Percentiles rank a stretch among this genome's conserved stretches.
Evolutionary conservation across 2,329 filamentous ascomycete species (phyloP).

Genomic region (Eurotiales sp.): DNA sequence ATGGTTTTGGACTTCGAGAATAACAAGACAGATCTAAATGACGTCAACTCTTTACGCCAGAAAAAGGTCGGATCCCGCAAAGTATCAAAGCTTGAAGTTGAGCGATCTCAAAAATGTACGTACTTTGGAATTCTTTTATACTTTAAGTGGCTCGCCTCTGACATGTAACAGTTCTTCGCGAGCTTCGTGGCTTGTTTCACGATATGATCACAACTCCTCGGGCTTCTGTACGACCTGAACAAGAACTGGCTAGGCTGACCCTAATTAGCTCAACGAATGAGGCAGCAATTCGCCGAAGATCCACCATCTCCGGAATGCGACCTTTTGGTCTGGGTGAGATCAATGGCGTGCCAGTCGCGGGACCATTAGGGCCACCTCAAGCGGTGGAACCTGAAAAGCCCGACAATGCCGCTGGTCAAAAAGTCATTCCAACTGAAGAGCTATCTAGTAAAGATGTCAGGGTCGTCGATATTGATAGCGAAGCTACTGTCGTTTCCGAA

Average conservation of each 20-base stretch:
- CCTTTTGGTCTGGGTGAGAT: slow-evolving; percentile 40
- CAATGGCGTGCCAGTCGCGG: slow-evolving; percentile 42
- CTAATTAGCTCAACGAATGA: slow-evolving; percentile 60
- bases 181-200: slow-evolving; percentile 67
- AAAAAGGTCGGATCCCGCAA: slow-evolving; percentile 74
- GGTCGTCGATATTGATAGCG: slow-evolving; percentile 28
- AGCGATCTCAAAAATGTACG: slow-evolving; percentile 70
- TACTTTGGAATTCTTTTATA: slow-evolving; percentile 24
- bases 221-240: slow-evolving; percentile 65
- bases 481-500: slow-evolving; percentile 36
- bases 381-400: slow-evolving; percentile 17
- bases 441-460: slow-evolving; percentile 24
- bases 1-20: slow-evolving; percentile 73
- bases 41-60: slow-evolving; percentile 57
- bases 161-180: slow-evolving; percentile 61
- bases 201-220: slow-evolving; percentile 63
- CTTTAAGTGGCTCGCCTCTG: slow-evolving; percentile 10
- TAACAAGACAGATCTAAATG: slow-evolving; percentile 64
- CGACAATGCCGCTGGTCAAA: slow-evolving; percentile 12
- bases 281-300: slow-evolving; percentile 48
- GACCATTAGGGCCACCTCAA: slow-evolving; percentile 42
- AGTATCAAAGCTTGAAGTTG: slow-evolving; percentile 56
- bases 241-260: slow-evolving; percentile 75
- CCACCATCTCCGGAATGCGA: slow-evolving; percentile 35
- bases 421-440: slow-evolving; percentile 17